These are phyloP conservation scores for Ascochyta viciae-villosae DNA, from an alignment of 2,329 filamentous ascomycete species.

Conservation along the genomic window DNA sequence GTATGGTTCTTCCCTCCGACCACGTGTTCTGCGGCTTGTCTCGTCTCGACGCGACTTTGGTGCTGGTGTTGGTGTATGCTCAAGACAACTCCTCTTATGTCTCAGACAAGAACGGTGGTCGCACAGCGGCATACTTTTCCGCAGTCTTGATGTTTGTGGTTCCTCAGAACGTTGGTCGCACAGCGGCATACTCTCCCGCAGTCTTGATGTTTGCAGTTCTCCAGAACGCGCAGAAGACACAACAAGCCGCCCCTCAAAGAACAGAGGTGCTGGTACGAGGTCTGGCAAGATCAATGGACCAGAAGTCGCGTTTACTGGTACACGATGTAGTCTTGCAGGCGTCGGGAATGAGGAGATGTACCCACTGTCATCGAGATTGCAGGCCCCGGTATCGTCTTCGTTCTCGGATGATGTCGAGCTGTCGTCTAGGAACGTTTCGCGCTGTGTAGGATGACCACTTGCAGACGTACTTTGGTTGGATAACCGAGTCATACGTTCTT, in stretches of 20 bases:
- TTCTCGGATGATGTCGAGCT: not conserved
- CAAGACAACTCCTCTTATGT: constrained; percentile 9
- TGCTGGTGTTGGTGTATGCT: not conserved
- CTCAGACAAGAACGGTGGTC: constrained; percentile 9
- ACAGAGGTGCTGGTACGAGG: not conserved
- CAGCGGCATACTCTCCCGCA: not conserved
- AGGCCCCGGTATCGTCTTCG: not conserved
- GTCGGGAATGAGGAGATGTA: not conserved
- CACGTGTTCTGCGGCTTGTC: not conserved
- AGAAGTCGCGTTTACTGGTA: too few relatives aligned
- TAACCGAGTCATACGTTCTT: not conserved
- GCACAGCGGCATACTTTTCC: not conserved
- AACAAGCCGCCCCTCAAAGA: not conserved
- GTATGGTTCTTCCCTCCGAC: not conserved
- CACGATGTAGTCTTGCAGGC: not conserved
- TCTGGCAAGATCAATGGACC: not conserved
- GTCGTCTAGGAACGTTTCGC: not conserved
- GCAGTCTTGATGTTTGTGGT: not conserved
- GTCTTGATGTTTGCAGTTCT: not conserved
- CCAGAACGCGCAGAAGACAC: not conserved
- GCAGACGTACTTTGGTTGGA: not conserved
- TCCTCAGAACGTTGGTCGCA: not conserved
- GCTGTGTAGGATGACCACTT: not conserved
- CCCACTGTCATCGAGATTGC: not conserved
- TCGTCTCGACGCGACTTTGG: not conserved